A percentile compares a stretch with the other conserved stretches of the same genome.
Conservation (phyloP, 2,329 filamentous ascomycete genomes). For the Dendryphion nanum region DNA sequence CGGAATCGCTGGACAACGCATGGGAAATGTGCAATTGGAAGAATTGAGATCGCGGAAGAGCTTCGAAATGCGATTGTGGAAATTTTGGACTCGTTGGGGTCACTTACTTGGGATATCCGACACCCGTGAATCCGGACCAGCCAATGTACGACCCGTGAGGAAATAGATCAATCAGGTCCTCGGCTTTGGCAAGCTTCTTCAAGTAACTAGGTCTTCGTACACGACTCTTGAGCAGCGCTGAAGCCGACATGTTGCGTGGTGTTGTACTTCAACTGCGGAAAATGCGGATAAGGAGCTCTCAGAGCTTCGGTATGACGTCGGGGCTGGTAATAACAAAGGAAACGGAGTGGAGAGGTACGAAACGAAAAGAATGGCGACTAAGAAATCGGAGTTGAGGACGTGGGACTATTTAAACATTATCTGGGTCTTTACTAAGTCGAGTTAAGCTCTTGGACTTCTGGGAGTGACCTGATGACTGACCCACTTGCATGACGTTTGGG, state of each 20-base stretch:
- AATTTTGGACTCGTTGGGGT: background rate
- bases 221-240: conserved; percentile 72
- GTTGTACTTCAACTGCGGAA: too few relatives aligned
- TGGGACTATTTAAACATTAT: background rate
- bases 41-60: background rate
- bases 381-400: background rate
- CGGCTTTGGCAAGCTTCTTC: conserved; percentile 73
- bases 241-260: conserved; percentile 51
- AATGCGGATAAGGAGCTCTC: too few relatives aligned
- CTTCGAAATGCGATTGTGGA: background rate
- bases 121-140: conserved; percentile 89
- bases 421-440: background rate
- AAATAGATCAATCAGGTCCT: conserved; percentile 78
- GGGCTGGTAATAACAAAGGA: background rate
- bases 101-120: conserved; percentile 77
- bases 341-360: background rate
- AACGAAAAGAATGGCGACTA: background rate
- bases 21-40: background rate
- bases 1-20: conserved; percentile 1
- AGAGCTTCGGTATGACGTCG: too few relatives aligned
- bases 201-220: conserved; percentile 74
- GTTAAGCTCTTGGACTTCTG: background rate
- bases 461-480: background rate
- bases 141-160: conserved; percentile 84
- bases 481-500: background rate